These are phyloP conservation scores for Erythrobasidium yunnanense DNA, from an alignment of 768 basidiomycete genomes.

Conservation along the genomic window DNA sequence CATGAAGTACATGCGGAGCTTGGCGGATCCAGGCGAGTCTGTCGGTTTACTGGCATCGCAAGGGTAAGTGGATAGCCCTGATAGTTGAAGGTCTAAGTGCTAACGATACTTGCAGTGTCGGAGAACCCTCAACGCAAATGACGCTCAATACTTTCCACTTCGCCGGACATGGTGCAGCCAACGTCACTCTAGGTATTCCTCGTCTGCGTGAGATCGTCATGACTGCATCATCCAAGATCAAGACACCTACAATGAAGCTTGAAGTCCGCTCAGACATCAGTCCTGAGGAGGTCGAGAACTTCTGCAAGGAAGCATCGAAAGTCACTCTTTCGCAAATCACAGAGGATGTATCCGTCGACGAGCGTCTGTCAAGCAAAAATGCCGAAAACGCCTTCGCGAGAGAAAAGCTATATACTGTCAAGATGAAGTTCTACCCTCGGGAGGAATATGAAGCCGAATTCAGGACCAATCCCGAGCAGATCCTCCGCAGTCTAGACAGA, in stretches of 20 bases:
- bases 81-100: background rate
- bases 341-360: slow-evolving; percentile 68
- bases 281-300: slow-evolving; percentile 49
- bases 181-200: slow-evolving; percentile 97
- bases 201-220: slow-evolving; percentile 97
- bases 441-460: slow-evolving; percentile 76
- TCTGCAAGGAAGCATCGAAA: slow-evolving; percentile 79
- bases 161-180: slow-evolving; percentile 96
- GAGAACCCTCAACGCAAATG: slow-evolving; percentile 99
- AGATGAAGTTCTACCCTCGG: slow-evolving; percentile 72
- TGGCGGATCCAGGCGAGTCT: slow-evolving; percentile 97
- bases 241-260: slow-evolving; percentile 94
- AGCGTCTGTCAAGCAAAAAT: slow-evolving; percentile 55
- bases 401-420: slow-evolving; percentile 65
- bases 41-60: slow-evolving; percentile 93
- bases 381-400: slow-evolving; percentile 51
- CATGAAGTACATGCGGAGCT: slow-evolving; percentile 79
- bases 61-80: slow-evolving; percentile 54
- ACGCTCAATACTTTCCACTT: slow-evolving; percentile 99
- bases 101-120: slow-evolving; percentile 53
- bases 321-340: slow-evolving; percentile 79
- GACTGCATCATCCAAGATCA: slow-evolving; percentile 91
- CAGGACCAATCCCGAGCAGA: slow-evolving; percentile 59
- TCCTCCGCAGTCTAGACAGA: slow-evolving; percentile 59
- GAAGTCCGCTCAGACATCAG: slow-evolving; percentile 53